A percentile compares a stretch with the other conserved stretches of the same genome.
Evolutionary conservation across 2,329 filamentous ascomycete genomes (phyloP).

Genomic region (Sporothrix luriei): DNA sequence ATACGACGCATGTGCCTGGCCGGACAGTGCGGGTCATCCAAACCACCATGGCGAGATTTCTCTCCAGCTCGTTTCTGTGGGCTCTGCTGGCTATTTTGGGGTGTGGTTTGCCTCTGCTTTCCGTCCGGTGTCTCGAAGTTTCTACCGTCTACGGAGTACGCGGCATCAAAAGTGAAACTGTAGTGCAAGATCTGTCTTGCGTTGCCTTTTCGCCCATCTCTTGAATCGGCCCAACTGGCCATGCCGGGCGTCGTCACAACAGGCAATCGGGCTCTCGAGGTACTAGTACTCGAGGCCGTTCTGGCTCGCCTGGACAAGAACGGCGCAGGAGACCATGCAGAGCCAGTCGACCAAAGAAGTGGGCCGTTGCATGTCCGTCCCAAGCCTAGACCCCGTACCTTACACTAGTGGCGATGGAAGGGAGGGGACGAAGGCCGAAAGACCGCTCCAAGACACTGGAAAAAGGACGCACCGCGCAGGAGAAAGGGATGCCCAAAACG

Average conservation of each 20-base stretch:
- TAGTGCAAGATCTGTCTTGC: neutral
- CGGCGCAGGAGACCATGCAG: slow-evolving; percentile 2
- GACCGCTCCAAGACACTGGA: neutral
- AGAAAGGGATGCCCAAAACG: slow-evolving; percentile 13
- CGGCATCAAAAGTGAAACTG: neutral
- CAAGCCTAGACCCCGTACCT: slow-evolving; percentile 32
- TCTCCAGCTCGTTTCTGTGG: neutral
- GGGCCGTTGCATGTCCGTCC: slow-evolving; percentile 10
- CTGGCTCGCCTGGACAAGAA: neutral
- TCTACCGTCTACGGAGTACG: neutral
- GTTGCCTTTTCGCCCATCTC: neutral
- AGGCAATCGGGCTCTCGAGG: too few relatives aligned
- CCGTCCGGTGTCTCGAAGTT: slow-evolving; percentile 3
- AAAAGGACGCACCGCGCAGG: slow-evolving; percentile 16
- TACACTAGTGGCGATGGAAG: slow-evolving; percentile 35
- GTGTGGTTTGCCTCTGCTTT: neutral
- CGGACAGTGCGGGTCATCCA: slow-evolving; percentile 10
- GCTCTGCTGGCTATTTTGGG: neutral
- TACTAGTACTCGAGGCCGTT: too few relatives aligned
- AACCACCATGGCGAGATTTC: slow-evolving; percentile 19
- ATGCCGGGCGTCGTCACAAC: slow-evolving; percentile 16
- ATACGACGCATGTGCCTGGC: slow-evolving; percentile 16
- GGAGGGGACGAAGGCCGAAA: slow-evolving; percentile 9
- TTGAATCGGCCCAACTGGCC: neutral
- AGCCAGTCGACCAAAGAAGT: slow-evolving; percentile 21